Conservation (phyloP, 768 basidiomycete species). For the Termitomyces sp. region DNA sequence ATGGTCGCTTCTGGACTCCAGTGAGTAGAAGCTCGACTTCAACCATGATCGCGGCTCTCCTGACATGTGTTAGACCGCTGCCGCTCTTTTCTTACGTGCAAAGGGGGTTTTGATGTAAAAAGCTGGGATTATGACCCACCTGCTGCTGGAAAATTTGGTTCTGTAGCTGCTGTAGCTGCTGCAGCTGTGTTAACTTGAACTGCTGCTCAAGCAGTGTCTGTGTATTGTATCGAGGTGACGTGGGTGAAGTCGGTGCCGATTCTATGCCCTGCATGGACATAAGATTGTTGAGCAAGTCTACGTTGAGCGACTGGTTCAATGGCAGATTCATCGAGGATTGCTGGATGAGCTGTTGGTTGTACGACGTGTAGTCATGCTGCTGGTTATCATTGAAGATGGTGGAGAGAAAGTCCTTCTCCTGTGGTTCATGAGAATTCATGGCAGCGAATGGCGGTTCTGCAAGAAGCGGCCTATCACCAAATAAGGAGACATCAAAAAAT, state of each 20-base stretch:
- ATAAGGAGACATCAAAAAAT: neutral
- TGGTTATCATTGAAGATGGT: slow-evolving; percentile 14
- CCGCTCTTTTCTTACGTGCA: neutral
- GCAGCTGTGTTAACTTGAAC: slow-evolving; percentile 71
- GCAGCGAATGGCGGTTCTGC: neutral
- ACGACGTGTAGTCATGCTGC: slow-evolving; percentile 5
- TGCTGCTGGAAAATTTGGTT: slow-evolving; percentile 89
- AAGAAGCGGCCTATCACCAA: neutral
- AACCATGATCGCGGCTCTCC: neutral
- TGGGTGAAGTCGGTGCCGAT: slow-evolving; percentile 16
- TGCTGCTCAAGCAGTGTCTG: slow-evolving; percentile 68
- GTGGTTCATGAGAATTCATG: slow-evolving; percentile 15
- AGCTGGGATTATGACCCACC: slow-evolving; percentile 34
- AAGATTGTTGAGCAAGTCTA: slow-evolving; percentile 48
- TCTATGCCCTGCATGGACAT: slow-evolving; percentile 46
- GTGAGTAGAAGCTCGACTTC: neutral
- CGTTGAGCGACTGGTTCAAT: slow-evolving; percentile 30
- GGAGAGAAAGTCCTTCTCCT: slow-evolving; percentile 19
- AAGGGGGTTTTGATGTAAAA: neutral
- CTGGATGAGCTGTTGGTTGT: slow-evolving; percentile 8
- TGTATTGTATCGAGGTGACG: slow-evolving; percentile 26
- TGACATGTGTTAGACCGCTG: neutral
- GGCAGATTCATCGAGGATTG: slow-evolving; percentile 9
- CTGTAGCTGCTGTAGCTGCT: slow-evolving; percentile 66
- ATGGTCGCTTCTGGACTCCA: neutral